Percentiles rank a stretch among this genome's conserved stretches.
Conservation (phyloP, 805 yeast genomes). For the Saturnispora galanensis region DNA sequence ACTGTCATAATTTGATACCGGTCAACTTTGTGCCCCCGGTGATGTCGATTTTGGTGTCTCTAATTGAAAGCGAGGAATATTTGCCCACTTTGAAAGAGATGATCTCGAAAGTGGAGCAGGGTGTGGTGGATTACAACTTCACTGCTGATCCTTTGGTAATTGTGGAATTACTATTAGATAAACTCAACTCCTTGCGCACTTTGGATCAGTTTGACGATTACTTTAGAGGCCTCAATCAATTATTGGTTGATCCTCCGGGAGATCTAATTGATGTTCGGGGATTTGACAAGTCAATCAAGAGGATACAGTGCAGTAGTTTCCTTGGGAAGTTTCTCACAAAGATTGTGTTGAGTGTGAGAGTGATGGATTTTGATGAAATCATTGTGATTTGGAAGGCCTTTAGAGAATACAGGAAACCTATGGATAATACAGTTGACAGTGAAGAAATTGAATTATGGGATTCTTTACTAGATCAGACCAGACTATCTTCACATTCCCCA, state of each 20-base stretch:
- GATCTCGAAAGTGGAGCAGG: conserved; percentile 10
- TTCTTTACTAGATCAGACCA: background rate
- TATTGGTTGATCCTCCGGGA: conserved; percentile 25
- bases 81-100: conserved; percentile 20
- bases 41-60: conserved; percentile 33
- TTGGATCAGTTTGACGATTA: conserved; percentile 39
- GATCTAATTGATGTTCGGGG: conserved; percentile 7
- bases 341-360: conserved; percentile 31
- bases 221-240: conserved; percentile 23
- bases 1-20: conserved; percentile 34
- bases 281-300: conserved; percentile 10
- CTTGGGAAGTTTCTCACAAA: conserved; percentile 37
- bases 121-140: conserved; percentile 20
- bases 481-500: background rate
- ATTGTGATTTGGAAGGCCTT: conserved; percentile 34
- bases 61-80: conserved; percentile 25
- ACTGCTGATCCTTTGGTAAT: background rate
- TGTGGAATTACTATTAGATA: conserved; percentile 20
- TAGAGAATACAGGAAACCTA: conserved; percentile 27
- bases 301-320: conserved; percentile 31
- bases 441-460: conserved; percentile 7
- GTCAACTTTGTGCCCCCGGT: conserved; percentile 29
- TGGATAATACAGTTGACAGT: conserved; percentile 6
- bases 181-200: conserved; percentile 24
- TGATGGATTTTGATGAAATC: conserved; percentile 39